Evolutionary conservation across 495 filamentous ascomycete genomes (phyloP), one percentile per base, ranked within the genome.

Genomic region (Penicillium simplicissimum): DNA sequence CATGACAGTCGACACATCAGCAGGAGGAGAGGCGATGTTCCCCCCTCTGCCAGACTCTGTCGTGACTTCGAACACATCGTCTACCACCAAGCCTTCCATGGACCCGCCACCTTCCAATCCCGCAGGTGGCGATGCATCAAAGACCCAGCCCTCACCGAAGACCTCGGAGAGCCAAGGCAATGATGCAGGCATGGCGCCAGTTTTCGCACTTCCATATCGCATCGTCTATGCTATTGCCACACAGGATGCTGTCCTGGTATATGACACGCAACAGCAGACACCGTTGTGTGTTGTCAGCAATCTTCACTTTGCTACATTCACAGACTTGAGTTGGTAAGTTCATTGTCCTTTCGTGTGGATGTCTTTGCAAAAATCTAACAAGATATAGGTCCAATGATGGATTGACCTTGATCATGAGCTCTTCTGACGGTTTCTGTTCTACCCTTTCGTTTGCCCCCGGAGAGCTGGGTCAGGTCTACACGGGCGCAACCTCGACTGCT

Each of bases 141-240:
- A 67, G 60, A 73, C 57, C 65, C 81, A 84, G 45, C 73, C 81
- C 38, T 82, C 82, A 8, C 81, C 83, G 36, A 87, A 82, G 52
- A 69, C 79, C 10, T 43, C 78, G 0, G 88, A 87, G 31, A 68
- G 80, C 10, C 87, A 89, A 51, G 55, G 63, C 37, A 79, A 75
- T 9, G 71, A 82, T 19, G 67, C 81, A 19, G 79, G 77, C 77
- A 82, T 21, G 85, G 83, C 51, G 83, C 88, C 90, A 1, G 88
- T 88, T 1, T 98, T 99, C 72, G 81, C 86, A 1, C 78, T 98
- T 38, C 91, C 92, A 1, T 97, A 99, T 71, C 90, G 96, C 14
- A 90, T 98, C 72, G 86, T 98, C 0, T 99, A 98, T 77, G 95
- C 93, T 7, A 95, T 99, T 48, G 96, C 95, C 15, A 99, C 96